phyloP scores from a whole-genome alignment of 768 basidiomycete species.

The Kwoniella europaea region DNA sequence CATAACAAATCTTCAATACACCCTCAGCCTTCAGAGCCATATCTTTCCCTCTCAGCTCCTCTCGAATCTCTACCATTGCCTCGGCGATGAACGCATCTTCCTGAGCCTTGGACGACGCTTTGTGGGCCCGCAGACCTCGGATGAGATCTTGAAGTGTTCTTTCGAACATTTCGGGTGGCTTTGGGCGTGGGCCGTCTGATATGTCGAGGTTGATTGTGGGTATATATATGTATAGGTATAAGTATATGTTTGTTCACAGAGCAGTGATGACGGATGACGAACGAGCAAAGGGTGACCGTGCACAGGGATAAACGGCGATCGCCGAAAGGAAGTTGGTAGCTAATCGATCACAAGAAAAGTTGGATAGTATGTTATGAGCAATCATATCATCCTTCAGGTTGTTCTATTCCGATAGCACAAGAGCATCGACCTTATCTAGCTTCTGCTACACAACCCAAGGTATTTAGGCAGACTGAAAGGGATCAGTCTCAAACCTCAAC shows the following conservation, averaged over 20 bases:
- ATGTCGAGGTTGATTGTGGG: neutral
- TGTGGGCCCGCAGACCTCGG: slow-evolving; percentile 91
- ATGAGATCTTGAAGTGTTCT: slow-evolving; percentile 93
- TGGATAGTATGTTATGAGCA: neutral
- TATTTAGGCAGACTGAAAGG: neutral
- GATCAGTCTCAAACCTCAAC: neutral
- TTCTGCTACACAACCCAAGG: neutral
- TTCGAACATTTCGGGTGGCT: slow-evolving; percentile 78
- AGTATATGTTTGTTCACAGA: neutral
- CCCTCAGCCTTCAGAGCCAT: slow-evolving; percentile 97
- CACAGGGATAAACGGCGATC: slow-evolving; percentile 2
- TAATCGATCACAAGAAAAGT: slow-evolving; percentile 1
- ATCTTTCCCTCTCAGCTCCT: slow-evolving; percentile 88
- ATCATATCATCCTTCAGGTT: neutral
- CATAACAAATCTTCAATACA: slow-evolving; percentile 93
- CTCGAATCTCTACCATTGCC: slow-evolving; percentile 66
- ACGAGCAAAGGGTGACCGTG: neutral
- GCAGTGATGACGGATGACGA: neutral
- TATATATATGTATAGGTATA: neutral
- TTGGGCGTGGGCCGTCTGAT: neutral
- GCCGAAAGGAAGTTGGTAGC: slow-evolving; percentile 8
- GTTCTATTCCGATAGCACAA: neutral
- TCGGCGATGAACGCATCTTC: slow-evolving; percentile 77
- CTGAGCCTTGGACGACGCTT: slow-evolving; percentile 86
- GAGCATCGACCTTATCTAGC: neutral